phyloP scores from a whole-genome alignment of 148 eudicot species.

The Fallopia convolvulus region DNA sequence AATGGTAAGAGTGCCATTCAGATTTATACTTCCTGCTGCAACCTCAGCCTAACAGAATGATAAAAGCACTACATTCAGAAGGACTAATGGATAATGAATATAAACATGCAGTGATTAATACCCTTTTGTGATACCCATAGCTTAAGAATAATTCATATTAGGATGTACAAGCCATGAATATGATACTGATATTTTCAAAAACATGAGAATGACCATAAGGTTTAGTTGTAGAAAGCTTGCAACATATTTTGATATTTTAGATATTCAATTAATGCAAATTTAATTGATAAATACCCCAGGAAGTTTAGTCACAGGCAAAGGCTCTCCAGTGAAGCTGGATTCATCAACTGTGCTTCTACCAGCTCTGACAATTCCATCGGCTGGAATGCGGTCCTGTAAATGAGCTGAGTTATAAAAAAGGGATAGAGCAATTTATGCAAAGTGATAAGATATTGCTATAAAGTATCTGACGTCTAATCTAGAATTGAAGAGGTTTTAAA shows the following conservation, averaged over 20 bases:
- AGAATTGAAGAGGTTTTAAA: neutral
- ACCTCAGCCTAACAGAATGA: slow-evolving; percentile 59
- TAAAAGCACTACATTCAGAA: neutral
- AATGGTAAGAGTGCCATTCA: slow-evolving; percentile 80
- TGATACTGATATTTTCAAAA: neutral
- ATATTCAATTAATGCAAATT: neutral
- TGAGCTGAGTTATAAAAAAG: neutral
- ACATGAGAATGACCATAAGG: neutral
- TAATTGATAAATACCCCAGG: slow-evolving; percentile 49
- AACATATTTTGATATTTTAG: neutral
- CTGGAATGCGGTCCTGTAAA: slow-evolving; percentile 89
- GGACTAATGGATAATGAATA: neutral
- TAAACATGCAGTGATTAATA: neutral
- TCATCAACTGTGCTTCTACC: slow-evolving; percentile 98
- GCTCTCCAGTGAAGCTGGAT: slow-evolving; percentile 96
- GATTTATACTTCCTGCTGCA: slow-evolving; percentile 93
- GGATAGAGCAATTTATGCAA: neutral
- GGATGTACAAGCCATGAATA: neutral
- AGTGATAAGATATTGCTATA: neutral
- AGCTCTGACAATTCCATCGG: slow-evolving; percentile 84
- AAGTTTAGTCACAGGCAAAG: slow-evolving; percentile 82
- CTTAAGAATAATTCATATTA: neutral
- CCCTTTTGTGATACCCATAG: neutral
- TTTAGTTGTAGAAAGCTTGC: neutral
- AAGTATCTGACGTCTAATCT: neutral